Evolutionary conservation across 2,329 filamentous ascomycete genomes (phyloP), one percentile per base, ranked within the genome.

Genomic region (Aspergillus novoparasiticus): DNA sequence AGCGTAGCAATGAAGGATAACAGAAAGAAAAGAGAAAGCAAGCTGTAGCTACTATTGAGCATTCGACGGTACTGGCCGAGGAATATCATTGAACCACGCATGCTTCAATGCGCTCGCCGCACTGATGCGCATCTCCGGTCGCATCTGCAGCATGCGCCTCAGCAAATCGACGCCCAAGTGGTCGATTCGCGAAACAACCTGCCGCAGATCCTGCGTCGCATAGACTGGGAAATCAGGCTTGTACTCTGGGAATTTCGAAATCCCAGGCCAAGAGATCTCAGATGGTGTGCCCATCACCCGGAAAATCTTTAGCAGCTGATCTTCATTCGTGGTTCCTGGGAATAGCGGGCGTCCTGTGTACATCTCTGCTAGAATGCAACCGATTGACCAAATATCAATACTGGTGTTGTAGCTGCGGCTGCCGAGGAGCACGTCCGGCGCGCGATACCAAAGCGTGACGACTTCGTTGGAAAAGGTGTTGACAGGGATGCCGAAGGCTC

Each of bases 351-450:
- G 87, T 4, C 95, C 95, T 0, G 94, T 97, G 79, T 95, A 98
- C 94, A 99, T 97, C 81, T 99, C 95, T 12, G 95, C 95, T 94
- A 99, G 98, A 83, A 99, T 99, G 79, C 95, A 99, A 62, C 95
- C 95, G 9, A 94, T 95, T 6, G 93, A 97, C 95, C 95, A 99
- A 76, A 99, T 98, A 75, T 99, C 95, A 77, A 99, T 98, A 81
- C 93, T 96, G n/a, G 95, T 99, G 81, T 97, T 99, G 83, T 99
- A 99, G 26, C 94, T 98, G 68, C 95, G 85, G 72, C 91, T 95
- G 58, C 95, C 95, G 53, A 99, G 86, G 57, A 99, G 86, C 54
- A 99, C 95, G 73, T 99, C 95, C 0, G 95, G 95, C 1, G 95
- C 95, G 50, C 95, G 91, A 78, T 99, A 99, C 94, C 94, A 98